Percentiles rank a stretch among this genome's conserved stretches.
Conservation (phyloP, 2,329 filamentous ascomycete genomes). For the Calonectria pteridis region DNA sequence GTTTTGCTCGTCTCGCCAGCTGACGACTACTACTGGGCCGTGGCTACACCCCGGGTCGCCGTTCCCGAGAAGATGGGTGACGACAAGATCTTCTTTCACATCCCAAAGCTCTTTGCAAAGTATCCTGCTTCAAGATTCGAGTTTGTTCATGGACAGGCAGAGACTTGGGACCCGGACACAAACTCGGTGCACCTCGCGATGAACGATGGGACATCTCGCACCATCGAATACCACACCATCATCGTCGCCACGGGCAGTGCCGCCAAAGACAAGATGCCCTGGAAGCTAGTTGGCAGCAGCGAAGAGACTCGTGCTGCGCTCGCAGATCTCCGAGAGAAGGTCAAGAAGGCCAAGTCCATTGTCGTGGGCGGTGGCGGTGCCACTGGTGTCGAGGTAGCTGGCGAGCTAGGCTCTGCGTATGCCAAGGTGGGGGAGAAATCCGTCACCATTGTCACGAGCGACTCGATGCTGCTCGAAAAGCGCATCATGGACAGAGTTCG, state of each 20-base stretch:
- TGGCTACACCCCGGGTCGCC: conserved; percentile 9
- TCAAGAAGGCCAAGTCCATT: conserved; percentile 15
- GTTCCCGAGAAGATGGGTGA: conserved; percentile 7
- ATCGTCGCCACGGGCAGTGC: conserved; percentile 9
- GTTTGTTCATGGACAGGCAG: conserved; percentile 11
- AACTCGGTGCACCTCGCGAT: not conserved
- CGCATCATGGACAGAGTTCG: conserved; percentile 6
- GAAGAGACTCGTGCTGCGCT: not conserved
- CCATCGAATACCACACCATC: conserved; percentile 9
- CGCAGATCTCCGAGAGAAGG: not conserved
- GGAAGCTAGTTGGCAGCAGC: not conserved
- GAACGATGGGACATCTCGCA: not conserved
- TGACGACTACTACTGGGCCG: conserved; percentile 21
- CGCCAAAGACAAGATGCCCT: conserved; percentile 3
- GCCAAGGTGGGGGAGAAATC: not conserved
- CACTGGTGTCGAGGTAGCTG: conserved; percentile 21
- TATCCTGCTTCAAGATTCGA: conserved; percentile 10
- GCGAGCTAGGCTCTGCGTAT: conserved; percentile 12
- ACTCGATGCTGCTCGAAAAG: not conserved
- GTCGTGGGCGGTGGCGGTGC: conserved; percentile 13
- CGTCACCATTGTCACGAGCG: conserved; percentile 5
- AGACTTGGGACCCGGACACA: not conserved
- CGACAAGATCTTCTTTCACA: conserved; percentile 12
- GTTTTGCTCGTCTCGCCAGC: conserved; percentile 17
- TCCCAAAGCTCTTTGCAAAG: conserved; percentile 11